phyloP scores from a whole-genome alignment of 768 basidiomycete species.

The Austroboletus festivus region DNA sequence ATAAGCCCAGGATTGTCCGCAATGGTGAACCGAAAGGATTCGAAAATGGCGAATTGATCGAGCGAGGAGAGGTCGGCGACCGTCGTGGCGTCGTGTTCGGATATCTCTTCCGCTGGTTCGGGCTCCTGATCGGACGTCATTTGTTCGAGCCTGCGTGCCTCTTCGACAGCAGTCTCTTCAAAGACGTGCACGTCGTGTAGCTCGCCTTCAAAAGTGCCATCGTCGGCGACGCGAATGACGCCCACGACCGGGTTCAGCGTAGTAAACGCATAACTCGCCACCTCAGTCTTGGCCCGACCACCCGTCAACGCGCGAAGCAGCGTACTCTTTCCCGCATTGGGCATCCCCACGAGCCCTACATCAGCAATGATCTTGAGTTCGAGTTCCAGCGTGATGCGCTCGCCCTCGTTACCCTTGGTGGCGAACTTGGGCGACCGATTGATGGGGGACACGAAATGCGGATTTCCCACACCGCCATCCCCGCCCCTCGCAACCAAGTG shows the following conservation, averaged over 20 bases:
- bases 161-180: constrained; percentile 66
- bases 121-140: constrained; percentile 24
- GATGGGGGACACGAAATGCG: constrained; percentile 66
- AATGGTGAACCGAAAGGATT: constrained; percentile 88
- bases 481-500: constrained; percentile 78
- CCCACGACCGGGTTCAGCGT: constrained; percentile 94
- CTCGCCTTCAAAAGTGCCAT: constrained; percentile 71
- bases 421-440: constrained; percentile 87
- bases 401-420: constrained; percentile 67
- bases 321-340: constrained; percentile 93
- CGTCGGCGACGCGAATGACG: constrained; percentile 78
- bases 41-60: constrained; percentile 56
- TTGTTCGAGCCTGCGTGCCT: constrained; percentile 40
- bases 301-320: constrained; percentile 86
- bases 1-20: constrained; percentile 97
- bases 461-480: constrained; percentile 81
- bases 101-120: neutral
- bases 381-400: constrained; percentile 75
- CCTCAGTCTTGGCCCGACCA: constrained; percentile 75
- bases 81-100: neutral
- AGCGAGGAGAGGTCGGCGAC: constrained; percentile 19
- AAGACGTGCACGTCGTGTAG: constrained; percentile 48
- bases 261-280: constrained; percentile 92
- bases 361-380: constrained; percentile 95
- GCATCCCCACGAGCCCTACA: constrained; percentile 93